Conservation (phyloP, 2,329 filamentous ascomycete genomes). For the Piedraia hortae region DNA sequence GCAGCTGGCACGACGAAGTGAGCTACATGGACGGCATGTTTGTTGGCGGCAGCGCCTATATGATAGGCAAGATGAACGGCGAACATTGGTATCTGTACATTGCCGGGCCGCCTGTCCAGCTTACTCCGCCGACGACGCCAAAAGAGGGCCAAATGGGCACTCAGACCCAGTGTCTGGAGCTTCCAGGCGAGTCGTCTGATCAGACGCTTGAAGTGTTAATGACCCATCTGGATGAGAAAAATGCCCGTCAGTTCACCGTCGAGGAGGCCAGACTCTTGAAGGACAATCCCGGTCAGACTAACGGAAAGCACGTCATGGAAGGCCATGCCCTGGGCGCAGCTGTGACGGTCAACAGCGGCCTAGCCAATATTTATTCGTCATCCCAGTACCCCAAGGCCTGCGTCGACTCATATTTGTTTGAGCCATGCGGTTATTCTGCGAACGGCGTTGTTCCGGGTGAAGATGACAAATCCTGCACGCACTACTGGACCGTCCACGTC, state of each 20-base stretch:
- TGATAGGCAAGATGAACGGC: conserved; percentile 99
- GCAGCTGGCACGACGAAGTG: conserved; percentile 94
- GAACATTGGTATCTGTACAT: conserved; percentile 98
- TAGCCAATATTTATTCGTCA: conserved; percentile 68
- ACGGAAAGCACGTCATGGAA: conserved; percentile 51
- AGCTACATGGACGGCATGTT: conserved; percentile 80
- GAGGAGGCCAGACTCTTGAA: conserved; percentile 33
- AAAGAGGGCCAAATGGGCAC: conserved; percentile 23
- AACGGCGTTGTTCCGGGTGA: conserved; percentile 81
- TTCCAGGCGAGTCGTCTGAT: conserved; percentile 28
- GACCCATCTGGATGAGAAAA: conserved; percentile 38
- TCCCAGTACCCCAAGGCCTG: conserved; percentile 73
- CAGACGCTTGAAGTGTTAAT: conserved; percentile 48
- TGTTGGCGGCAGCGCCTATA: conserved; percentile 78
- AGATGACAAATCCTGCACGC: conserved; percentile 22
- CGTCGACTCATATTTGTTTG: conserved; percentile 89
- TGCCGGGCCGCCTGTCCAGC: conserved; percentile 51
- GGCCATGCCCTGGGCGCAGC: conserved; percentile 81
- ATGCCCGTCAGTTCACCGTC: conserved; percentile 41
- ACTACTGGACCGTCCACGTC: conserved; percentile 97
- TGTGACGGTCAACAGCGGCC: conserved; percentile 68
- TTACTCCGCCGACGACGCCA: conserved; percentile 65
- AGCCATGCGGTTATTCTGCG: conserved; percentile 86
- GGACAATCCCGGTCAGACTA: conserved; percentile 16
- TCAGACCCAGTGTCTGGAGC: conserved; percentile 29